Conservation (phyloP, 1,139 yeast genomes). For the Candida sp. region DNA sequence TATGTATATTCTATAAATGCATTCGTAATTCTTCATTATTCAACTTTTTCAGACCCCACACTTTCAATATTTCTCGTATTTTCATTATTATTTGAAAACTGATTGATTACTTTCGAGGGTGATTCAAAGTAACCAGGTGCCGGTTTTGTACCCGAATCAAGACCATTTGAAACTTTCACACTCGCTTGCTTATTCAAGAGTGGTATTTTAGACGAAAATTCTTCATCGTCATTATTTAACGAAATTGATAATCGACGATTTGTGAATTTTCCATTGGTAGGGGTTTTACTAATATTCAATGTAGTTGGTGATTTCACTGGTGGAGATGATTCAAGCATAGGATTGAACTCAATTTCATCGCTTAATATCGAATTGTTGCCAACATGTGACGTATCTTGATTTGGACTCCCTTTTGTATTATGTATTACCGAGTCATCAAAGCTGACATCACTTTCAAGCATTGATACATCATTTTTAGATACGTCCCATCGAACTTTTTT, state of each 20-base stretch:
- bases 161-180: slow-evolving; percentile 13
- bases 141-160: background rate
- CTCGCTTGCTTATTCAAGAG: slow-evolving; percentile 36
- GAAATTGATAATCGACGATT: slow-evolving; percentile 16
- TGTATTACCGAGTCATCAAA: slow-evolving; percentile 19
- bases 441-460: slow-evolving; percentile 21
- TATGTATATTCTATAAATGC: background rate
- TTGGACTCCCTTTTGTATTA: slow-evolving; percentile 13
- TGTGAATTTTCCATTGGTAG: slow-evolving; percentile 10
- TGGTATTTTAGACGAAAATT: slow-evolving; percentile 18
- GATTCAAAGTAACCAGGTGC: slow-evolving; percentile 6
- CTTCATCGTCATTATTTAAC: slow-evolving; percentile 9
- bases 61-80: slow-evolving; percentile 20
- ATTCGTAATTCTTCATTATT: slow-evolving; percentile 8
- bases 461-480: slow-evolving; percentile 28
- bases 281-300: background rate
- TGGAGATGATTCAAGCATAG: slow-evolving; percentile 27
- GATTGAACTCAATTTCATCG: slow-evolving; percentile 29
- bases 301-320: background rate
- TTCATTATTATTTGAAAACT: slow-evolving; percentile 8
- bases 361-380: slow-evolving; percentile 19
- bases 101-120: slow-evolving; percentile 14
- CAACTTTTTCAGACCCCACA: slow-evolving; percentile 25
- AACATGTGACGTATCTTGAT: slow-evolving; percentile 27
- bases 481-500: slow-evolving; percentile 41